Percentiles rank a stretch among this genome's conserved stretches.
Evolutionary conservation across 1,284 basidiomycete genomes (phyloP).

Genomic region (Bondarzewia mesenterica): DNA sequence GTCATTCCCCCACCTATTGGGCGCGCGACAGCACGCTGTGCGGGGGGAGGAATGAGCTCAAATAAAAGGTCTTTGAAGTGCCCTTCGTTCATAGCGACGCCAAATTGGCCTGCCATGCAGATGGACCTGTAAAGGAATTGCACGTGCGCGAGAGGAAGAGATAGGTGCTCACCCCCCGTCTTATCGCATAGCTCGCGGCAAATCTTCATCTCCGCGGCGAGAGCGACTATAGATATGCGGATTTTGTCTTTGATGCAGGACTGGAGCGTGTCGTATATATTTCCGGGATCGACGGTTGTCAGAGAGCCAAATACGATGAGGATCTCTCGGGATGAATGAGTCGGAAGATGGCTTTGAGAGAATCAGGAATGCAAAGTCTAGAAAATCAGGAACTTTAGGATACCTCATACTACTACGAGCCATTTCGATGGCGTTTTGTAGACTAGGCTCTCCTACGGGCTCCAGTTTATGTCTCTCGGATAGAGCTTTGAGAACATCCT

Average conservation of each 20-base stretch:
- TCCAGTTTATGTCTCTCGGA: slow-evolving; percentile 85
- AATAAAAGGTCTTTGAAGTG: slow-evolving; percentile 95
- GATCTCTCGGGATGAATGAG: slow-evolving; percentile 92
- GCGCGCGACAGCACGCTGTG: slow-evolving; percentile 61
- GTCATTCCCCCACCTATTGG: slow-evolving; percentile 34
- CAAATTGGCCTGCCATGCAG: slow-evolving; percentile 66
- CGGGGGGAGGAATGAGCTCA: slow-evolving; percentile 92
- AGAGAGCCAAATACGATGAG: slow-evolving; percentile 90
- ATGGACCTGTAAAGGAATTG: background rate
- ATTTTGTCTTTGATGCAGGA: slow-evolving; percentile 78
- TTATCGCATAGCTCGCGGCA: slow-evolving; percentile 86
- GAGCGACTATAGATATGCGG: slow-evolving; percentile 86
- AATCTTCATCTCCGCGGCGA: slow-evolving; percentile 97
- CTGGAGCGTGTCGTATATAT: slow-evolving; percentile 88
- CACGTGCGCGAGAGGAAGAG: background rate
- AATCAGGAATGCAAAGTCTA: slow-evolving; percentile 2
- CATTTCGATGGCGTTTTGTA: slow-evolving; percentile 97
- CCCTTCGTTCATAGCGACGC: slow-evolving; percentile 94
- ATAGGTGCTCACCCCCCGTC: slow-evolving; percentile 63
- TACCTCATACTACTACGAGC: slow-evolving; percentile 86
- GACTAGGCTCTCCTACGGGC: slow-evolving; percentile 86
- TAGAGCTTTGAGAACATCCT: slow-evolving; percentile 84
- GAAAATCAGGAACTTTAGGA: background rate
- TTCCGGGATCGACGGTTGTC: slow-evolving; percentile 94
- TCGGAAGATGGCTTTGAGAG: slow-evolving; percentile 78